These are phyloP conservation scores for Pelargonium hybrid DNA, from an alignment of 441 rosid genomes.

Conservation along the genomic window DNA sequence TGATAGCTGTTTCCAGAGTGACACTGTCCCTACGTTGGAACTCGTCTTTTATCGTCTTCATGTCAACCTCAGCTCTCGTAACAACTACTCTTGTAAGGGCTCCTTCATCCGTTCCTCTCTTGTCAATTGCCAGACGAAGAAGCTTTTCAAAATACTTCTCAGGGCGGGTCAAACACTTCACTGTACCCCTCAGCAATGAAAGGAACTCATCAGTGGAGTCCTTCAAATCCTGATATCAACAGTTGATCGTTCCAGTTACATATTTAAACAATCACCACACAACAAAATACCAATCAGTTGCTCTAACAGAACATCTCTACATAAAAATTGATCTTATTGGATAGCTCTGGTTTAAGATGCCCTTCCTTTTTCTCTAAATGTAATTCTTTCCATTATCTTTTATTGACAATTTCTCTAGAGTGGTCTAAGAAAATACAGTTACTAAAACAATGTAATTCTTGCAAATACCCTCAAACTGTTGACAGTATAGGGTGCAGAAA, in stretches of 20 bases:
- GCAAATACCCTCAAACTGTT: too few species aligned
- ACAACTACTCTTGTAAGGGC: constrained; percentile 64
- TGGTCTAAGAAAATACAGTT: not conserved
- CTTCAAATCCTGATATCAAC: constrained; percentile 45
- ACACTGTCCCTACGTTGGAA: constrained; percentile 57
- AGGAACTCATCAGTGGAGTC: constrained; percentile 63
- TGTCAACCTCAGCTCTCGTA: constrained; percentile 81
- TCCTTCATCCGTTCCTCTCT: constrained; percentile 65
- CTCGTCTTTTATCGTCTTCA: constrained; percentile 59
- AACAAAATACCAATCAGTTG: not conserved
- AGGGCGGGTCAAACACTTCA: constrained; percentile 59
- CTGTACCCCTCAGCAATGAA: constrained; percentile 48
- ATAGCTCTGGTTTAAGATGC: too few species aligned
- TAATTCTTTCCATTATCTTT: too few species aligned
- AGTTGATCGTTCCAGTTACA: constrained; percentile 6
- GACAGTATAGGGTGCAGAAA: too few species aligned
- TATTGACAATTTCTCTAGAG: too few species aligned
- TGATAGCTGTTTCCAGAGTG: constrained; percentile 50
- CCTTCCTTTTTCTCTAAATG: too few species aligned
- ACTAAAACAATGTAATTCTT: not conserved
- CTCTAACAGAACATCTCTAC: too few species aligned
- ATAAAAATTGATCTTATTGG: too few species aligned
- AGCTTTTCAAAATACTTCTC: constrained; percentile 64
- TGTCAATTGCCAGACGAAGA: constrained; percentile 57
- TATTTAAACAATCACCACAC: too few species aligned